A percentile compares a stretch with the other conserved stretches of the same genome.
These are phyloP conservation scores for Evansstolkia leycettana DNA, from an alignment of 495 filamentous ascomycete species.

Conservation along the genomic window DNA sequence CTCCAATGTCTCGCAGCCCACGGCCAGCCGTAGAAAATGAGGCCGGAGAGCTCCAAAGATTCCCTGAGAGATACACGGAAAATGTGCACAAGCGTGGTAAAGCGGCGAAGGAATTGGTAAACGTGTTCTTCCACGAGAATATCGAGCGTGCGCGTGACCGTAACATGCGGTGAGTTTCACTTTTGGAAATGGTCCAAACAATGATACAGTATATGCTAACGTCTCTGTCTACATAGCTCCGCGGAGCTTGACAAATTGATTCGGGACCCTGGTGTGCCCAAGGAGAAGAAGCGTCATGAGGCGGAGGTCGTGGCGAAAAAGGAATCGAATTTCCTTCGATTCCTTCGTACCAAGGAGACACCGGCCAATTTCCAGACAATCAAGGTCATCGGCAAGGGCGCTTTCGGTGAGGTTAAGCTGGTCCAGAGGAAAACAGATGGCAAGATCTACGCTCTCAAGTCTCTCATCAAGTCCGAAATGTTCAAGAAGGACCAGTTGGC, in stretches of 20 bases:
- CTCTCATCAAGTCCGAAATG: slow-evolving; percentile 97
- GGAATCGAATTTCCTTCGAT: slow-evolving; percentile 85
- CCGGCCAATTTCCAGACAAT: slow-evolving; percentile 89
- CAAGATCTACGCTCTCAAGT: slow-evolving; percentile 97
- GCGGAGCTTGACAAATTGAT: slow-evolving; percentile 81
- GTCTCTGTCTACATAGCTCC: slow-evolving; percentile 43
- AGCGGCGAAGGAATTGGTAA: slow-evolving; percentile 49
- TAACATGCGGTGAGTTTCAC: slow-evolving; percentile 62
- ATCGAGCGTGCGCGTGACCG: slow-evolving; percentile 84
- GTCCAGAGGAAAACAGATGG: slow-evolving; percentile 93
- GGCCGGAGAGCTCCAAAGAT: slow-evolving; percentile 51
- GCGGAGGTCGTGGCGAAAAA: slow-evolving; percentile 65
- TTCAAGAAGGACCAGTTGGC: slow-evolving; percentile 98
- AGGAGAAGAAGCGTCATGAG: slow-evolving; percentile 64
- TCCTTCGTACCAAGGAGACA: slow-evolving; percentile 82
- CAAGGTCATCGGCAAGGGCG: slow-evolving; percentile 97
- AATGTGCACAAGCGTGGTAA: slow-evolving; percentile 69
- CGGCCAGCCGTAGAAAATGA: slow-evolving; percentile 29
- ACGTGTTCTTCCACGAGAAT: slow-evolving; percentile 90
- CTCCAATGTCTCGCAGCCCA: slow-evolving; percentile 46
- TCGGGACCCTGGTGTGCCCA: slow-evolving; percentile 56
- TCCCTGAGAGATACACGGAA: slow-evolving; percentile 65
- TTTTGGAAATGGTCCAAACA: background rate
- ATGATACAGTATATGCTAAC: slow-evolving; percentile 1
- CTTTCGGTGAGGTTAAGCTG: slow-evolving; percentile 94